Base-by-base conservation (phyloP, 257 asterid genomes). In the Cynanchum wilfordii region DNA sequence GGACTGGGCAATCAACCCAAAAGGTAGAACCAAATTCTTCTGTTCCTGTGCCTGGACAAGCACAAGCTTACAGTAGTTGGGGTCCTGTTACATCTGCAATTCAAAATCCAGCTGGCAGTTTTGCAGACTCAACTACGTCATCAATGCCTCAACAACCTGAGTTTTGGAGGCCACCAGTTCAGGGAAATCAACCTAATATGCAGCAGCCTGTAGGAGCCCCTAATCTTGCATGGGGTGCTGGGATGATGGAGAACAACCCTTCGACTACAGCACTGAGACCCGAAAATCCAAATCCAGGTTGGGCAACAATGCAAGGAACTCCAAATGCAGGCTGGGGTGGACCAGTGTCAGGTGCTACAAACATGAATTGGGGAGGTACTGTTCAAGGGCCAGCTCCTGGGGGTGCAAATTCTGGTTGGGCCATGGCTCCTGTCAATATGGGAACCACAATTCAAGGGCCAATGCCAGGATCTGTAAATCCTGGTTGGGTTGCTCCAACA, bases 311-410 rank as follows among this genome's bases (percentile, higher is more conserved):
- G 82, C 95, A 72, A 63, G 79, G 86, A 24, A 89, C 77, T 76
- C 86, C 86, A 7, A 89, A 87, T 79, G 79, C 81, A 85, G 89
- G 93, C 22, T 91, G 97, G 92, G 88, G 70, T 67, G 87, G 88
- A 73, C 84, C 86, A 1, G 72, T 76, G 9, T 84, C 89, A 33
- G 84, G 73, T 22, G 73, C 70, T 70, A 70, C 86, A n/a, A 92
- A 87, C 71, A 75, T 82, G 78, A 85, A 75, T 51, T 87, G 90
- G 96, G 88, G 60, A 22, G 84, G 91, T 5, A 55, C 82, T 59
- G 81, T 84, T 82, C 96, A 77, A 73, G 86, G 57, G 25, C 87
- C 86, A 11, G 79, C 78, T 22, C 68, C 89, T 44, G 87, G 81
- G 70, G 86, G 78, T 76, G 49, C 87, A 55, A 71, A 73, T 76